Base-by-base conservation (phyloP, 2,329 filamentous ascomycete species). In the Scedosporium aurantiacum region DNA sequence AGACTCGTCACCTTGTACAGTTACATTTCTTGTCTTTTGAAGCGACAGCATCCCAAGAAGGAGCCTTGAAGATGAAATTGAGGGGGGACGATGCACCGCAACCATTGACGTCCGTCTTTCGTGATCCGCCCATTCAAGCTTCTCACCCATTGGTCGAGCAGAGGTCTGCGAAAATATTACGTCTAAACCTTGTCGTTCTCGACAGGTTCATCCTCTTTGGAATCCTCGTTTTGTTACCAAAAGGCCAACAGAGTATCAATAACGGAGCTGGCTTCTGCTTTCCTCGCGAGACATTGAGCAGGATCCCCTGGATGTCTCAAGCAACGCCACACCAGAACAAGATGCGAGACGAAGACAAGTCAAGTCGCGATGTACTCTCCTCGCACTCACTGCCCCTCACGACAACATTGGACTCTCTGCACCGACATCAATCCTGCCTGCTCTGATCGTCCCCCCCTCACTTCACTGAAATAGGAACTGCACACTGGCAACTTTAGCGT, bases 381-480 rank as follows among this genome's bases (percentile, higher is more conserved):
- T 47, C 16, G 2, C 18, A 21, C 43, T 47, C 43, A 47, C 43
- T n/a, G n/a, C 16, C 43, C 18, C 43, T 47, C 43, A 21, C 18
- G 18, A 47, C 18, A 7, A 47, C 43, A 21, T 21, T 21, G 18
- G 43, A 18, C 43, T 47, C 3, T 37, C 32, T 37, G 32, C 32
- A 37, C 10, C 43, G n/a, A 7, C 43, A 47, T 47, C 43, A 23
- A 47, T 18, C 16, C 43, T 5, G 6, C 6, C 23, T 23, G 23
- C 40, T 41, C 40, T 25, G 32, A 58, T 27, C 40, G 18, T 58
- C 40, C 40, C 55, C 55, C 55, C 58, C 43, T 52, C 43, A 50
- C 58, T 23, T 27, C 40, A 12, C 58, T 60, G 43, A 60, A 60
- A 50, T 60, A 25, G 57, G 43, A 28, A 25, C 58, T 60, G 16